phyloP scores from a whole-genome alignment of 352 stramenopile species.

The Lagenidium giganteum region DNA sequence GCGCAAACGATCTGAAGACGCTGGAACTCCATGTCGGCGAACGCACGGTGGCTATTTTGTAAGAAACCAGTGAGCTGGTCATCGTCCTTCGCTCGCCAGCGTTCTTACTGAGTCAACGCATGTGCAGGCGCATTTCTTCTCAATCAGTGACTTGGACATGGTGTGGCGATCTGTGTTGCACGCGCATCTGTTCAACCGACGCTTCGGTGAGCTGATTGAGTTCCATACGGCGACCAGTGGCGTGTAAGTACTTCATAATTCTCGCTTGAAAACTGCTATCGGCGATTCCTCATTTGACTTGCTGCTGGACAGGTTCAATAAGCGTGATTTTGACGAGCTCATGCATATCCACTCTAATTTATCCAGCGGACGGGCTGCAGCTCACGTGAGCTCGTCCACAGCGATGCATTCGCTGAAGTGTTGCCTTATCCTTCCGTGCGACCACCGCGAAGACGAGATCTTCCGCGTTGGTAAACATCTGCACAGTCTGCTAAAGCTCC shows the following conservation, averaged over 20 bases:
- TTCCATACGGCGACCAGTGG: constrained; percentile 48
- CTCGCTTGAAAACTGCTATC: too few species aligned
- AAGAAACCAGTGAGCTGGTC: too few species aligned
- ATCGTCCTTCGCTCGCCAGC: neutral
- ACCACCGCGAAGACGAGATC: constrained; percentile 37
- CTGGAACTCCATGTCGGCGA: neutral
- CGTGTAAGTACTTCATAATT: constrained; percentile 20
- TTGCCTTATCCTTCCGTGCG: constrained; percentile 46
- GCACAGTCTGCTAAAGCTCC: constrained; percentile 41
- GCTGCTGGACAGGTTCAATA: constrained; percentile 30
- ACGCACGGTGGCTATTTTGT: constrained; percentile 28
- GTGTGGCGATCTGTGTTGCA: constrained; percentile 60
- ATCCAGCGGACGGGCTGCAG: constrained; percentile 16
- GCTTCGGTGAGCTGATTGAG: constrained; percentile 59
- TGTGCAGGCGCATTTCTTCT: constrained; percentile 47
- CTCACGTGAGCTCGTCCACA: constrained; percentile 23
- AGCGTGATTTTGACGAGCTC: constrained; percentile 58
- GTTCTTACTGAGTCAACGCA: neutral
- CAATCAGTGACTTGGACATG: constrained; percentile 48
- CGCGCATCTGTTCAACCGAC: constrained; percentile 48
- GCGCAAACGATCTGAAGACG: constrained; percentile 21
- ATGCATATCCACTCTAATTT: constrained; percentile 42
- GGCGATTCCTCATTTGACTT: too few species aligned
- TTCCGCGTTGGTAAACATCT: constrained; percentile 52
- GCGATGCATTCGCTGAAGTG: constrained; percentile 45